Conservation (phyloP, 1,284 basidiomycete genomes). For the Phylloboletellus chloephorus region DNA sequence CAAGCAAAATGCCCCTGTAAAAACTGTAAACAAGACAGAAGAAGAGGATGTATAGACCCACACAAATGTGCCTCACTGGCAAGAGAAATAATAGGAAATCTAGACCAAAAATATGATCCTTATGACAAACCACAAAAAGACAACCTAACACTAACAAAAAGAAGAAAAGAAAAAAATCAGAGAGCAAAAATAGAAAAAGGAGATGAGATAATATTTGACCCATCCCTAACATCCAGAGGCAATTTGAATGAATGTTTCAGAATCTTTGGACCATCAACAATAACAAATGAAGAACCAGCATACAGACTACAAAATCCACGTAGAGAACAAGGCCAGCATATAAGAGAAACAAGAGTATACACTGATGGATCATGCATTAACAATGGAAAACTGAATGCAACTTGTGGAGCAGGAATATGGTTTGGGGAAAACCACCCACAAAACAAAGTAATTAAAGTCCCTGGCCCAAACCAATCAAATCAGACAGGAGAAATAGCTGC, state of each 20-base stretch:
- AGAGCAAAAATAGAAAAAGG: neutral
- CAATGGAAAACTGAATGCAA: neutral
- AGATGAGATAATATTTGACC: conserved; percentile 3
- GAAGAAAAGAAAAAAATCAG: neutral
- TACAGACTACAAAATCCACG: neutral
- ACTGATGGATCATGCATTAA: neutral
- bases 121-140: neutral
- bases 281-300: neutral
- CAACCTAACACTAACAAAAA: neutral
- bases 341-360: neutral
- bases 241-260: neutral
- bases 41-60: neutral
- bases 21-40: neutral
- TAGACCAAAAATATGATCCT: neutral
- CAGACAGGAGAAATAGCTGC: neutral
- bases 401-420: neutral
- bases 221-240: neutral
- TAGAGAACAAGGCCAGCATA: neutral
- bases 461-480: neutral
- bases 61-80: neutral
- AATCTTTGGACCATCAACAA: neutral
- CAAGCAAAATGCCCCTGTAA: neutral
- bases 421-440: neutral
- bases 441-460: neutral
- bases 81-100: neutral